Base-by-base conservation (phyloP, 2,329 filamentous ascomycete species). In the Geosmithia putterillii region DNA sequence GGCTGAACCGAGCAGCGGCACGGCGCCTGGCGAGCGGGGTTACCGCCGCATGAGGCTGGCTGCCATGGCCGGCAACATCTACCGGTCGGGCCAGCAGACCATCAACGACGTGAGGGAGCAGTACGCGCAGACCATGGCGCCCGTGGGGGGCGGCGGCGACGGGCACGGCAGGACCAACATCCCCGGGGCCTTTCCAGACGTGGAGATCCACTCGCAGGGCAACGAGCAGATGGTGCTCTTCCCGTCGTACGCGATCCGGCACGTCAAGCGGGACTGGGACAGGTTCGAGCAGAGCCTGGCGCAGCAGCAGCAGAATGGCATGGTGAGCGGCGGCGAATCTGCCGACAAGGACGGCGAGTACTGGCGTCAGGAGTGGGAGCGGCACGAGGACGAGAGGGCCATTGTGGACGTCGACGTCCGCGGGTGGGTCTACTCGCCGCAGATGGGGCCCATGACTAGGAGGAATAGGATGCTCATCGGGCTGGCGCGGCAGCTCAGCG, bases 181-280 rank as follows among this genome's bases (percentile, higher is more conserved):
- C 23, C 82, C 86, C 0, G 84, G 83, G 1, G 78, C 82, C 1
- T 95, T 94, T 55, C 86, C 88, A 0, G 83, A 95, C 51, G 83
- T 86, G 17, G 77, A 83, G n/a, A 84, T 95, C 46, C 76, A 83
- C 15, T 75, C 79, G 10, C 81, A 79, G 47, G 89, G 86, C 12
- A 77, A 87, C 47, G 88, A 95, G 59, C 86, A 96, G 64, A 86
- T 98, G 80, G 78, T 98, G 9, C 60, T 98, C 20, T 98, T 98
- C 52, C 92, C 92, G 0, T 95, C 87, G 43, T 98, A 98, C 58
- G 87, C 86, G 8, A 80, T 89, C 56, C 73, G 72, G 47, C 83
- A 94, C 58, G 61, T 75, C 28, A 81, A 64, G 57, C 58, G 61
- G 48, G 60, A 60, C n/a, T 62, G 61, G 51, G 54, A 61, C 17